Evolutionary conservation across 2,329 filamentous ascomycete species (phyloP).

Genomic region (Pseudogymnoascus sp.): DNA sequence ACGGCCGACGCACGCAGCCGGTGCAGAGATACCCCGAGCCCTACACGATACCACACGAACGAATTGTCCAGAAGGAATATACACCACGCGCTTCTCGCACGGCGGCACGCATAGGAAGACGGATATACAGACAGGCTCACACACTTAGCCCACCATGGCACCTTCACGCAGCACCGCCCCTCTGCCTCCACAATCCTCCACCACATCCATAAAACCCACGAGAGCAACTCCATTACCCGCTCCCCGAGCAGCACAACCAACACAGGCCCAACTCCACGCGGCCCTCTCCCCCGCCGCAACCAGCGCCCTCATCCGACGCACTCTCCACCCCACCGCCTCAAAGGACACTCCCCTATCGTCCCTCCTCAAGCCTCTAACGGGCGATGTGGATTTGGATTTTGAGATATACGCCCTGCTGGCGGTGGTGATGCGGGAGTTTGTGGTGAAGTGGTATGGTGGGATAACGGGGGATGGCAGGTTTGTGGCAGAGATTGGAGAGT

Average conservation of each 20-base stretch:
- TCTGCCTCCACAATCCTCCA: background rate
- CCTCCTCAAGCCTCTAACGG: conserved; percentile 81
- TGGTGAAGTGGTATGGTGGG: conserved; percentile 85
- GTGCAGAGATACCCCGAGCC: background rate
- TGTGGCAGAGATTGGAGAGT: conserved; percentile 70
- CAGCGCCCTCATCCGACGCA: conserved; percentile 68
- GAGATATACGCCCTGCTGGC: conserved; percentile 90
- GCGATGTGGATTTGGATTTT: conserved; percentile 85
- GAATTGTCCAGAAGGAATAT: background rate
- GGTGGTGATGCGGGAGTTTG: conserved; percentile 80
- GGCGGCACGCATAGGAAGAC: background rate
- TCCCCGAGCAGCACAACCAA: background rate
- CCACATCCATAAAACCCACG: background rate
- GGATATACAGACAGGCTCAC: no score
- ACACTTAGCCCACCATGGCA: background rate
- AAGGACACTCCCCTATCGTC: conserved; percentile 57
- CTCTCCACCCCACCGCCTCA: conserved; percentile 43
- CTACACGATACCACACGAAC: background rate
- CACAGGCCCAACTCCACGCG: conserved; percentile 28
- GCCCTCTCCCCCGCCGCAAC: conserved; percentile 71
- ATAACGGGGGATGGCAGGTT: conserved; percentile 88
- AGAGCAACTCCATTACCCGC: background rate
- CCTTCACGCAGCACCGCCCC: background rate
- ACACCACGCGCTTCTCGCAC: background rate
- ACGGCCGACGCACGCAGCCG: background rate